Base-by-base conservation (phyloP, 2,329 filamentous ascomycete species). In the Beauveria asiatica region DNA sequence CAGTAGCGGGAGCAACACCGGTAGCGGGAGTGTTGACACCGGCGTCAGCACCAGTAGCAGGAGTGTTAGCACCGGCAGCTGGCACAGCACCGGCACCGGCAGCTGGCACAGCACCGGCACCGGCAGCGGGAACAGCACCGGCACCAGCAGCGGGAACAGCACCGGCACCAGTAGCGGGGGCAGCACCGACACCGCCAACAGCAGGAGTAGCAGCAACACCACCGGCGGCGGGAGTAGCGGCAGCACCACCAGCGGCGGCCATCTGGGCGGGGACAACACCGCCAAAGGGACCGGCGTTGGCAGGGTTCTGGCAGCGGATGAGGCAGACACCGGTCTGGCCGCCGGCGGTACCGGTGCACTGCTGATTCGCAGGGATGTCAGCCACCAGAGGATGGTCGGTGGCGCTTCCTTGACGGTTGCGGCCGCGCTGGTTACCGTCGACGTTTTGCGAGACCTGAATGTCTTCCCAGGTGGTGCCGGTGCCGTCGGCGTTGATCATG, bases 401-500 rank as follows among this genome's bases (percentile, higher is more conserved):
- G 37, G 66, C 63, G 52, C 70, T 71, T 57, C 76, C 76, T 27
- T 71, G 68, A 66, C 71, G 69, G 69, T 80, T 80, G 53, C 80
- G 76, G 58, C 70, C 68, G 23, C 67, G 66, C 9, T 59, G 53
- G 59, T 63, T 68, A 45, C 70, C 70, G 1, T 56, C 64, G 19
- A 72, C 67, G 60, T 72, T 69, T 60, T 67, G 63, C 25, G 80
- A 81, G 58, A 87, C 83, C 39, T 78, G 71, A 68, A 84, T 80
- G 62, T 79, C 71, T 23, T 72, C 69, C 78, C 82, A 86, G 64
- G 74, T 69, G 52, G 74, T 68, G 25, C 78, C 84, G 5, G 83
- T 84, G 60, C 76, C 85, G 61, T 84, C 83, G 59, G 76, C 71
- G 67, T 86, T 85, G 69, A 87, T 84, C 77, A 83, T 83, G 74